These are phyloP conservation scores for Hypomontagnella submonticulosa DNA, from an alignment of 495 filamentous ascomycete species.

Conservation along the genomic window DNA sequence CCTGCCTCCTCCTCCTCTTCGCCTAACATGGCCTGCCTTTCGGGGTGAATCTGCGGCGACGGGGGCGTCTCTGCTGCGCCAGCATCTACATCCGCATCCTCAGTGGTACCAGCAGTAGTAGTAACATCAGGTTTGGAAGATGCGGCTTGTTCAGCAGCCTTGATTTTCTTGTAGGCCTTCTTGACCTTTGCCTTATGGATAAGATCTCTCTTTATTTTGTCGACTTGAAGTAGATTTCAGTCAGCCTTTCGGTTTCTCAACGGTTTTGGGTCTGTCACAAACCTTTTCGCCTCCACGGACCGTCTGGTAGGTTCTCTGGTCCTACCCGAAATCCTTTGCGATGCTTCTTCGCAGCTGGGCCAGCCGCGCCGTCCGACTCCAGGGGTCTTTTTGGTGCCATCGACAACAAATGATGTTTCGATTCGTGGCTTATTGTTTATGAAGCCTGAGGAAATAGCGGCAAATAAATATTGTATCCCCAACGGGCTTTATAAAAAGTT, in stretches of 20 bases:
- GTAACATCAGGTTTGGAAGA: conserved; percentile 34
- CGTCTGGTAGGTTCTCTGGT: conserved; percentile 92
- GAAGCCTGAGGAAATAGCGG: background rate
- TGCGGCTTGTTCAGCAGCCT: conserved; percentile 63
- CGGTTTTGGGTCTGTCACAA: conserved; percentile 2
- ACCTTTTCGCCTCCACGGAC: conserved; percentile 92
- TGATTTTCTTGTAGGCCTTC: conserved; percentile 91
- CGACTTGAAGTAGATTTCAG: conserved; percentile 62
- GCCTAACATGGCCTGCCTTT: conserved; percentile 72
- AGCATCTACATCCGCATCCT: conserved; percentile 30
- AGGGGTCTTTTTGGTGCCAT: conserved; percentile 74
- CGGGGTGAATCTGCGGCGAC: conserved; percentile 73
- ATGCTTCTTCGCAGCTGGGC: conserved; percentile 58
- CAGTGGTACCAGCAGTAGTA: conserved; percentile 16
- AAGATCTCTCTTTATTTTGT: conserved; percentile 90
- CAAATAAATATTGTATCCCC: conserved; percentile 1
- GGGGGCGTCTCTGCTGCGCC: conserved; percentile 43
- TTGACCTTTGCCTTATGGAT: conserved; percentile 95
- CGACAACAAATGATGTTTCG: conserved; percentile 24
- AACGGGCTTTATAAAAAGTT: too few relatives aligned
- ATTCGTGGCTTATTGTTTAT: background rate
- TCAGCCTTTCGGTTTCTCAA: conserved; percentile 23
- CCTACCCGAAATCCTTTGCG: conserved; percentile 75
- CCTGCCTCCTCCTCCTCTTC: conserved; percentile 43
- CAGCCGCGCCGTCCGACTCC: conserved; percentile 57